Evolutionary conservation across 2,329 filamentous ascomycete species (phyloP).

Genomic region (Neofusicoccum cordaticola): DNA sequence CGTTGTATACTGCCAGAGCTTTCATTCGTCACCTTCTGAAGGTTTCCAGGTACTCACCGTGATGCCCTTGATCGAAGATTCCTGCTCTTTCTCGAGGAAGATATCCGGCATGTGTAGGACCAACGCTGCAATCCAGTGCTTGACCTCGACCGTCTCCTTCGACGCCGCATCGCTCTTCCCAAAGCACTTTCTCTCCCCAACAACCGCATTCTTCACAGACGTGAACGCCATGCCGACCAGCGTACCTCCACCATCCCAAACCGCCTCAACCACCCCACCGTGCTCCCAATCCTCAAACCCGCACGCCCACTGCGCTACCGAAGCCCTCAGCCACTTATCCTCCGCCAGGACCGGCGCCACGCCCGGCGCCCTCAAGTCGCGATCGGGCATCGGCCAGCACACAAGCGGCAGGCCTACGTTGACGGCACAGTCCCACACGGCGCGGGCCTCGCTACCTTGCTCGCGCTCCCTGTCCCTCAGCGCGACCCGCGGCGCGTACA

Average conservation of each 20-base stretch:
- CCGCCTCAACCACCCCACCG: constrained; percentile 20
- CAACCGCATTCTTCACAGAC: not conserved
- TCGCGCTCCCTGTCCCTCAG: not conserved
- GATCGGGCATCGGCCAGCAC: constrained; percentile 17
- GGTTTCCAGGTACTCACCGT: not conserved
- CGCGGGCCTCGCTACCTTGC: constrained; percentile 1
- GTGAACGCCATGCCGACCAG: constrained; percentile 20
- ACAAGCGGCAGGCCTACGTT: constrained; percentile 14
- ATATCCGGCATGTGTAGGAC: constrained; percentile 3
- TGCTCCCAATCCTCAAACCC: constrained; percentile 18
- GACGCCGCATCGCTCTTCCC: not conserved
- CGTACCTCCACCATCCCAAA: constrained; percentile 17
- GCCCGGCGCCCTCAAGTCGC: too few species aligned
- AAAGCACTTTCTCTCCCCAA: not conserved
- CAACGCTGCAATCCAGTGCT: constrained; percentile 21
- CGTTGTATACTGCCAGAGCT: too few species aligned
- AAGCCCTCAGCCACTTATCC: not conserved
- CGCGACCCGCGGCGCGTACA: not conserved
- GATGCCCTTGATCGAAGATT: constrained; percentile 7
- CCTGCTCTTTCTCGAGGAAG: not conserved
- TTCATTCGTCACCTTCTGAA: too few species aligned
- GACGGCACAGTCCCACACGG: not conserved
- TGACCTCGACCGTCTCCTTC: not conserved
- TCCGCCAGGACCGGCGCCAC: too few species aligned
- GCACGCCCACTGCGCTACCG: constrained; percentile 19